Base-by-base conservation (phyloP, 108 stramenopile species). In the Aurantiochytrium sp. region DNA sequence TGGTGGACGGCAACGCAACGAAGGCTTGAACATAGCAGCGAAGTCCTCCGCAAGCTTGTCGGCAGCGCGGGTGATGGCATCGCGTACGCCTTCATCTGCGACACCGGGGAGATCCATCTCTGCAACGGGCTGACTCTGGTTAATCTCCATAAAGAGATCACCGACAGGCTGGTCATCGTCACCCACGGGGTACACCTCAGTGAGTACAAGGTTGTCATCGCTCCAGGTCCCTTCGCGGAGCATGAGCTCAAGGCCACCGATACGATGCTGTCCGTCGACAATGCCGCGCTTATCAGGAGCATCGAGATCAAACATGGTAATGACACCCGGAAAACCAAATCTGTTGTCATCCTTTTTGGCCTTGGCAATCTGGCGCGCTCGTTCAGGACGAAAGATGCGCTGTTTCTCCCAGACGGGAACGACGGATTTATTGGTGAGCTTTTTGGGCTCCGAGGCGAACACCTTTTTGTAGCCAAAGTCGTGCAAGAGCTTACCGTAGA, bases 221-320 rank as follows among this genome's bases (percentile, higher is more conserved):
- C 55, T 60, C 60, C 83, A 19, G 18, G 35, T 19, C 91, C 89
- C 87, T 93, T 92, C 59, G 94, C 93, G 28, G 6, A 90, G 47
- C 88, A 97, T 72, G 19, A 95, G n/a, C 21, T 93, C 91, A 88
- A 96, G 92, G 95, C 96, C 96, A 23, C 96, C 97, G 5, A 96
- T 93, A 42, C 97, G 94, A 88, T 97, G 97, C 91, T 97, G 97
- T 28, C 97, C 97, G 90, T 97, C 97, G 59, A 97, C 72, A 87
- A 97, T 91, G 2, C 96, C 96, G 58, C 94, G 89, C 58, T 88
- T 72, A 29, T 94, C 93, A 90, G 93, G 60, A 25, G 55, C 76
- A 23, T 83, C 51, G 49, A 60, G 45, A 19, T 71, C 44, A 58
- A 83, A 90, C 16, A 90, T 53, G 19, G 90, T 88, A 60, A 90